Evolutionary conservation across 2,329 filamentous ascomycete genomes (phyloP).

Genomic region (Aspergillus tubingensis): DNA sequence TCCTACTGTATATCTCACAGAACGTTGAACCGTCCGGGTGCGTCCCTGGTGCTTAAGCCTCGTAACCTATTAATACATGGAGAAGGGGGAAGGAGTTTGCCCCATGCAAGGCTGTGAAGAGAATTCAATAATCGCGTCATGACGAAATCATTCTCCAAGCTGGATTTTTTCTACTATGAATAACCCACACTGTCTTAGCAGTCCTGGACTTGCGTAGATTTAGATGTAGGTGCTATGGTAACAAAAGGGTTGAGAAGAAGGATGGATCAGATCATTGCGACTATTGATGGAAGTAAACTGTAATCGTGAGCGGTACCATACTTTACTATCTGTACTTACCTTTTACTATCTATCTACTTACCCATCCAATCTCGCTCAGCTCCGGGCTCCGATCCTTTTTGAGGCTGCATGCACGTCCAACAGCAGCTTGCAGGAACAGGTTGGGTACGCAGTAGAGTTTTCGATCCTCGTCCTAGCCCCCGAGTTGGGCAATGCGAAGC

Average conservation of each 20-base stretch:
- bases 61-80: not conserved
- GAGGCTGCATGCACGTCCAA: conserved; percentile 9
- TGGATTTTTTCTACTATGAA: not conserved
- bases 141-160: not conserved
- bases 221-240: not conserved
- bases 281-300: not conserved
- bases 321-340: not conserved
- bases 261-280: not conserved
- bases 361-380: not conserved
- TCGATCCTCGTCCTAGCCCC: not conserved
- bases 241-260: not conserved
- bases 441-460: conserved; percentile 2
- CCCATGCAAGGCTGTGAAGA: conserved; percentile 2
- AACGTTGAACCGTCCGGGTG: not conserved
- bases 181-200: not conserved
- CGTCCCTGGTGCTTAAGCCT: conserved; percentile 1
- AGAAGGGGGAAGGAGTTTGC: not conserved
- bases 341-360: not conserved
- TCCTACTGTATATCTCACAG: not conserved
- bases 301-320: not conserved
- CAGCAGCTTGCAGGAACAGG: conserved; percentile 10
- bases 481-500: not conserved
- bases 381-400: not conserved
- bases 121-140: conserved; percentile 3
- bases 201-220: not conserved